Evolutionary conservation across 257 asterid species (phyloP).

Genomic region (Solanum tarapatanum): DNA sequence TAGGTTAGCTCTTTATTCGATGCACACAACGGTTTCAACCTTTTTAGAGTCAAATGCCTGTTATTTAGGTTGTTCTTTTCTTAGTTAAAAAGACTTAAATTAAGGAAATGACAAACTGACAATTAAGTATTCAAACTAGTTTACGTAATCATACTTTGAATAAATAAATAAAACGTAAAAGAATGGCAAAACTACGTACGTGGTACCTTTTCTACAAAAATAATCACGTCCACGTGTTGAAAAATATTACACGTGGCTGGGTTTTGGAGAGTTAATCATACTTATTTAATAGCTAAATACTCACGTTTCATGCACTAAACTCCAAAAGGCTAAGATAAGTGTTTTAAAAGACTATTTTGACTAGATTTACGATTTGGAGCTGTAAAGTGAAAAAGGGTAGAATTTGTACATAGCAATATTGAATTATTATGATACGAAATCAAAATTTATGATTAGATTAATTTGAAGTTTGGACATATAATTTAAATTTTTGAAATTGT

Average conservation of each 20-base stretch:
- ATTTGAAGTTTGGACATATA: too few relatives aligned
- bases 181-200: neutral
- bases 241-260: constrained; percentile 24
- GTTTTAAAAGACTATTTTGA: neutral
- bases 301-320: neutral
- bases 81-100: neutral
- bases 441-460: too few relatives aligned
- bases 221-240: constrained; percentile 25
- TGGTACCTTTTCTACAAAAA: neutral
- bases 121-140: neutral
- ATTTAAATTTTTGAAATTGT: too few relatives aligned
- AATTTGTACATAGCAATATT: neutral
- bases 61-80: neutral
- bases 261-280: constrained; percentile 5
- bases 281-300: constrained; percentile 1
- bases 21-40: neutral
- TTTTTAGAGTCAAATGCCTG: neutral
- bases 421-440: neutral
- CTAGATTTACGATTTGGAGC: neutral
- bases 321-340: neutral
- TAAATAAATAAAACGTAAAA: neutral
- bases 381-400: neutral
- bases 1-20: neutral
- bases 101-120: neutral
- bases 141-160: neutral